Evolutionary conservation across 2,329 filamentous ascomycete species (phyloP), one percentile per base, ranked within the genome.

Genomic region (Emmonsiellopsis sp.): DNA sequence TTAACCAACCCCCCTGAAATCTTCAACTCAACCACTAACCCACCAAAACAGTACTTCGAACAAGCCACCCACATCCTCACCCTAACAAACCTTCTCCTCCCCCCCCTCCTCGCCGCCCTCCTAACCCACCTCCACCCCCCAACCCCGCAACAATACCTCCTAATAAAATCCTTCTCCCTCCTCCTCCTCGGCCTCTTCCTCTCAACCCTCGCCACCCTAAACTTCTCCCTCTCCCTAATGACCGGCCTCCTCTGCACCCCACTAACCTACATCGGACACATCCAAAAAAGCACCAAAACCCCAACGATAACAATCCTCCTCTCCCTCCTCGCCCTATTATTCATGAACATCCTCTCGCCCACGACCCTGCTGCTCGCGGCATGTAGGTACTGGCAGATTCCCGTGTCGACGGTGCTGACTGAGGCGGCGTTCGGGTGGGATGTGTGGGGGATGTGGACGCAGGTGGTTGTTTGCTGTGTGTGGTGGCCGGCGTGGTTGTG

Each of bases 401-500:
- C 67, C 4, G 67, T 90, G 1, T 74, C 75, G 43, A 71, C 80
- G 2, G 76, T 93, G 2, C 70, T 95, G 50, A 78, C 77, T 31
- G 79, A 86, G 66, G 87, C 89, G 1, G 88, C 87, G 5, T 90
- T 93, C 66, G 90, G 87, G 0, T 95, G 90, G 90, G 81, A 89
- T 64, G 83, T 95, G 10, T 90, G 86, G 82, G 89, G 89, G 1
- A 82, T 93, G 79, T 94, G 90, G 75, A 94, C 90, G 1, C 85
- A 88, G 55, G 83, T 95, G 15, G 82, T 94, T 9, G 79, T 95
- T n/a, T 95, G 90, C 88, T 87, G 89, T 66, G 84, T 95, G 43
- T 96, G 91, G 91, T 93, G 89, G 86, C 91, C 91, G 0, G 89
- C 89, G 7, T 96, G 91, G 91, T 69, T 93, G 38, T 79, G 84